Conservation (phyloP, 768 basidiomycete genomes). For the Pulveroboletus ravenelii region DNA sequence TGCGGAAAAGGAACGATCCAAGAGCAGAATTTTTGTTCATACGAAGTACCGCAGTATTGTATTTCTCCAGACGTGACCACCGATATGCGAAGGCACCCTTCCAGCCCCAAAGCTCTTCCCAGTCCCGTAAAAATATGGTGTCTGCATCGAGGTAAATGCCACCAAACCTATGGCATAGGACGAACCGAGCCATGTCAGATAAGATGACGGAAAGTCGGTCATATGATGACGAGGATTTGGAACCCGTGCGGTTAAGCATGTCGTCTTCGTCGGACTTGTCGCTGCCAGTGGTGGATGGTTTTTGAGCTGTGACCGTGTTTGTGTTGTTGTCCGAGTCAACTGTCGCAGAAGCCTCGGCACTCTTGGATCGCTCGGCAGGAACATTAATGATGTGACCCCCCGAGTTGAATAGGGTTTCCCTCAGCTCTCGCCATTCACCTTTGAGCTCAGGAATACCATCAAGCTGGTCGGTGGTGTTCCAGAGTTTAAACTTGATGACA, state of each 20-base stretch:
- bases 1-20: conserved; percentile 90
- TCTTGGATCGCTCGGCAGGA: conserved; percentile 40
- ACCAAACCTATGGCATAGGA: conserved; percentile 94
- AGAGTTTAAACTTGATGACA: conserved; percentile 90
- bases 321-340: conserved; percentile 23
- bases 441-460: conserved; percentile 87
- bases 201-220: conserved; percentile 90
- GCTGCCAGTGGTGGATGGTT: conserved; percentile 17
- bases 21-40: conserved; percentile 91
- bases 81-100: conserved; percentile 95
- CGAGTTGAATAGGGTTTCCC: conserved; percentile 79
- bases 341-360: conserved; percentile 16
- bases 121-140: conserved; percentile 91
- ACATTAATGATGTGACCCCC: conserved; percentile 73
- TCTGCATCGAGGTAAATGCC: conserved; percentile 97
- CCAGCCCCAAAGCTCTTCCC: conserved; percentile 99
- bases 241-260: conserved; percentile 79
- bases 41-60: conserved; percentile 94
- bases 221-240: conserved; percentile 81
- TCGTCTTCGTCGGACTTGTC: conserved; percentile 43
- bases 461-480: conserved; percentile 97
- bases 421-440: conserved; percentile 81
- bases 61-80: conserved; percentile 89
- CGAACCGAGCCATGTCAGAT: conserved; percentile 95
- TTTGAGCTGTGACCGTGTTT: conserved; percentile 11